phyloP scores from a whole-genome alignment of 306 rosid genomes.

The Sophora flavescens region DNA sequence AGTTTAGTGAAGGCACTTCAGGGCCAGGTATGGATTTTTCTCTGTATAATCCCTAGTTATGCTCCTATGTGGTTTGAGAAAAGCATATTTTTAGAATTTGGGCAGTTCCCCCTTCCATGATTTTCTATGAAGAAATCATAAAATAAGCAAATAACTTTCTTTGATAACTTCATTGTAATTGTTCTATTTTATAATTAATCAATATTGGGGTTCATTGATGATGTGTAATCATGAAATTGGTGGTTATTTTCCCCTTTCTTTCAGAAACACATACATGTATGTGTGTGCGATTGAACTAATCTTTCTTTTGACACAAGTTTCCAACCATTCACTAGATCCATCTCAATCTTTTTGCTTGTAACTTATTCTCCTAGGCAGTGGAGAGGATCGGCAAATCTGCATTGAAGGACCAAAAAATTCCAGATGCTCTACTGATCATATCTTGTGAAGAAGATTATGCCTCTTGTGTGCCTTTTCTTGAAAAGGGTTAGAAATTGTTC shows the following conservation, averaged over 20 bases:
- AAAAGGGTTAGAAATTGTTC: constrained; percentile 70
- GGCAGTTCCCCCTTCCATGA: constrained; percentile 24
- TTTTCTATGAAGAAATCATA: constrained; percentile 28
- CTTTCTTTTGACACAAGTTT: constrained; percentile 26
- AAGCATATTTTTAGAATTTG: constrained; percentile 27
- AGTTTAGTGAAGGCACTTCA: constrained; percentile 76
- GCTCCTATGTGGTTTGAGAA: constrained; percentile 11
- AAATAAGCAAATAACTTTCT: constrained; percentile 15
- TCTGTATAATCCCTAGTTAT: constrained; percentile 16
- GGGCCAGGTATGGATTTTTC: constrained; percentile 72
- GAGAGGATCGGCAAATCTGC: constrained; percentile 74
- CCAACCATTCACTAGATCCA: constrained; percentile 36
- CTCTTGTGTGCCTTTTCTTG: constrained; percentile 77
- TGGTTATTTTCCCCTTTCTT: background rate
- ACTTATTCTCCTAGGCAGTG: constrained; percentile 58
- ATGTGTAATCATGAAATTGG: constrained; percentile 27
- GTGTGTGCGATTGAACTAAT: constrained; percentile 28
- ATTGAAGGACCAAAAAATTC: constrained; percentile 61
- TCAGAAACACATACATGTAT: background rate
- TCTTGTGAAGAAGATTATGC: constrained; percentile 92
- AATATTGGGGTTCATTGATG: constrained; percentile 14
- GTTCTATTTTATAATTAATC: constrained; percentile 13
- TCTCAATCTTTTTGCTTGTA: constrained; percentile 31
- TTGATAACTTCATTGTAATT: constrained; percentile 7
- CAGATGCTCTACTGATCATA: constrained; percentile 79